Percentiles rank a stretch among this genome's conserved stretches.
Conservation (phyloP, 2,329 filamentous ascomycete genomes). For the Alternaria ethzedia region DNA sequence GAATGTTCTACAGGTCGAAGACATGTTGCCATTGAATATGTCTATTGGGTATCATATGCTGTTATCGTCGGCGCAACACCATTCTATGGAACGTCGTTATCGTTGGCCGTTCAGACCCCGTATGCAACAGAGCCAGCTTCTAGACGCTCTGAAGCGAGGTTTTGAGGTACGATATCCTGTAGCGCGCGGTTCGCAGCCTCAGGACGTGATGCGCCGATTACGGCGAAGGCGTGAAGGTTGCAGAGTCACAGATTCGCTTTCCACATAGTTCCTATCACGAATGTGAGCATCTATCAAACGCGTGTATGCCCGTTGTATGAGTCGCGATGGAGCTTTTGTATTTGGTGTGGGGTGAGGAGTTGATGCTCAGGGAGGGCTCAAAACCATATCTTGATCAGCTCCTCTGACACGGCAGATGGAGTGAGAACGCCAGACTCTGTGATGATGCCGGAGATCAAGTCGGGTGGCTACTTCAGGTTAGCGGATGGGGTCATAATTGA, state of each 20-base stretch:
- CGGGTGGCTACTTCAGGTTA: constrained; percentile 62
- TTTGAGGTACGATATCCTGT: constrained; percentile 10
- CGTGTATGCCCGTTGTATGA: background rate
- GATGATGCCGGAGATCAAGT: constrained; percentile 74
- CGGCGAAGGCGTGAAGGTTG: constrained; percentile 12
- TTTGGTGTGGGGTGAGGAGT: constrained; percentile 1
- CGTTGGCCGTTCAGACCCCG: background rate
- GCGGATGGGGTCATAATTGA: background rate
- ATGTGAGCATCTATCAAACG: constrained; percentile 13
- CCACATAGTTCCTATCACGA: constrained; percentile 13
- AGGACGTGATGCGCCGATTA: constrained; percentile 15
- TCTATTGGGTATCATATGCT: constrained; percentile 16
- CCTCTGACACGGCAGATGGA: constrained; percentile 72
- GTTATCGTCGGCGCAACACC: background rate
- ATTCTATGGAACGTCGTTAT: background rate
- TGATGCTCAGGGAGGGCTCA: constrained; percentile 32
- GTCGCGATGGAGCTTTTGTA: constrained; percentile 8
- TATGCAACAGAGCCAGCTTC: background rate
- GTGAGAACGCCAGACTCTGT: constrained; percentile 77
- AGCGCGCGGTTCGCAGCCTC: constrained; percentile 4
- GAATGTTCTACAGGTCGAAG: background rate
- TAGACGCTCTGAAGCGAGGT: constrained; percentile 6
- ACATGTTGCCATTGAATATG: constrained; percentile 8
- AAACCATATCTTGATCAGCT: constrained; percentile 69
- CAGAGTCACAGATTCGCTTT: constrained; percentile 6